These are phyloP conservation scores for Melastoma malabathricum DNA, from an alignment of 345 rosid genomes.

Conservation along the genomic window DNA sequence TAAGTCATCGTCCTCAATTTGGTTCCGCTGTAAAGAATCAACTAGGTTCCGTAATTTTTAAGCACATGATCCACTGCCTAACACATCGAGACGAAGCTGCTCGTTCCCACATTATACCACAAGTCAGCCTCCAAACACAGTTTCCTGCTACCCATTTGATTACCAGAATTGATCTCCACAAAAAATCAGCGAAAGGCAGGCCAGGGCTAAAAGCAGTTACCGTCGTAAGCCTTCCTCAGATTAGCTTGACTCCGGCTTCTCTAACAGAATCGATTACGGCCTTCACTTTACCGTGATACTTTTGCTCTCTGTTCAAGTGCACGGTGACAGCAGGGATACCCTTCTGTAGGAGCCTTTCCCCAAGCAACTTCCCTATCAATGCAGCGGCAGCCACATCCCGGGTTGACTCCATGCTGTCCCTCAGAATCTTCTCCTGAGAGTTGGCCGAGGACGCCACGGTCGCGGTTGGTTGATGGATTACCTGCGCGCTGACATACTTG, in stretches of 20 bases:
- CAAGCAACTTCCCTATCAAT: slow-evolving; percentile 66
- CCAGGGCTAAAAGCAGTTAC: neutral
- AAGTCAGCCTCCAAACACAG: too few species aligned
- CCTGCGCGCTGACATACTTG: slow-evolving; percentile 66
- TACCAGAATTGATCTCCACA: neutral
- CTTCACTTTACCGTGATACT: slow-evolving; percentile 80
- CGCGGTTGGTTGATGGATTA: slow-evolving; percentile 68
- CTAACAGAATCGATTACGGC: slow-evolving; percentile 69
- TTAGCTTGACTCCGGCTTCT: slow-evolving; percentile 53
- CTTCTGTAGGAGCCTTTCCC: slow-evolving; percentile 53
- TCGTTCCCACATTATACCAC: too few species aligned
- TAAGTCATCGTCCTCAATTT: slow-evolving; percentile 31
- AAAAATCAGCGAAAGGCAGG: neutral
- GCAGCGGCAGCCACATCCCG: slow-evolving; percentile 87
- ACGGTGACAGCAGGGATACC: slow-evolving; percentile 62
- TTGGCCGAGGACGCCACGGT: slow-evolving; percentile 70
- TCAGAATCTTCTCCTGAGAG: slow-evolving; percentile 67
- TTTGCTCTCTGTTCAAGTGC: slow-evolving; percentile 56
- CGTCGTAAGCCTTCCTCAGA: slow-evolving; percentile 10
- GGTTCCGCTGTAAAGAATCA: slow-evolving; percentile 23
- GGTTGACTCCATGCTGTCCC: slow-evolving; percentile 43
- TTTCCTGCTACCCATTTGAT: too few species aligned
- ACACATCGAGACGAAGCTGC: too few species aligned
- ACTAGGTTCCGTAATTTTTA: neutral
- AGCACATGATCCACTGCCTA: neutral